Conservation (phyloP, 345 rosid genomes). For the Ailanthus altissimus region DNA sequence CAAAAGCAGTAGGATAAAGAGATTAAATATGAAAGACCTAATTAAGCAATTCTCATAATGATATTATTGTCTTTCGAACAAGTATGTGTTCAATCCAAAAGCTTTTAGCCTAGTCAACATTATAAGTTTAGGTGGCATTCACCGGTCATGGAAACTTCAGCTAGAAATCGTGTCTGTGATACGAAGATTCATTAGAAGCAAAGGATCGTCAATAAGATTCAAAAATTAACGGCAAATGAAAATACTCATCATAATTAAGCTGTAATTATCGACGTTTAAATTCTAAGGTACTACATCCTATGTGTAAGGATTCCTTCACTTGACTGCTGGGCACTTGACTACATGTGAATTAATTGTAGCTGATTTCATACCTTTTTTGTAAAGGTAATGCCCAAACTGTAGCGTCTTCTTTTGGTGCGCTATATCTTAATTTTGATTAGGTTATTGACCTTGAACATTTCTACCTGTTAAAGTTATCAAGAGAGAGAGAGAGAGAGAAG, state of each 20-base stretch:
- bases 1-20: no score
- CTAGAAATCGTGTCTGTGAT: no score
- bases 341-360: no score
- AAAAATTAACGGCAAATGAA: no score
- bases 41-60: no score
- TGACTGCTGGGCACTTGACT: conserved; percentile 9
- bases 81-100: not conserved
- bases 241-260: not conserved
- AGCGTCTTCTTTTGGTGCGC: conserved; percentile 22
- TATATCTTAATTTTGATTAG: conserved; percentile 21
- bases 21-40: no score
- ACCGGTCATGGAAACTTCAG: no score
- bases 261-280: not conserved
- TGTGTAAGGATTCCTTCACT: not conserved
- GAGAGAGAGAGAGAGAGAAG: not conserved
- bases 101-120: not conserved
- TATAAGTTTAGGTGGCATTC: not conserved
- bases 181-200: no score
- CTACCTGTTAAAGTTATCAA: no score
- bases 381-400: not conserved
- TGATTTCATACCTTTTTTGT: not conserved
- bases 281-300: not conserved
- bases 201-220: no score
- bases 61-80: not conserved
- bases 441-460: conserved; percentile 19